These are phyloP conservation scores for Solanum sitiens DNA, from an alignment of 257 asterid species.

Conservation along the genomic window DNA sequence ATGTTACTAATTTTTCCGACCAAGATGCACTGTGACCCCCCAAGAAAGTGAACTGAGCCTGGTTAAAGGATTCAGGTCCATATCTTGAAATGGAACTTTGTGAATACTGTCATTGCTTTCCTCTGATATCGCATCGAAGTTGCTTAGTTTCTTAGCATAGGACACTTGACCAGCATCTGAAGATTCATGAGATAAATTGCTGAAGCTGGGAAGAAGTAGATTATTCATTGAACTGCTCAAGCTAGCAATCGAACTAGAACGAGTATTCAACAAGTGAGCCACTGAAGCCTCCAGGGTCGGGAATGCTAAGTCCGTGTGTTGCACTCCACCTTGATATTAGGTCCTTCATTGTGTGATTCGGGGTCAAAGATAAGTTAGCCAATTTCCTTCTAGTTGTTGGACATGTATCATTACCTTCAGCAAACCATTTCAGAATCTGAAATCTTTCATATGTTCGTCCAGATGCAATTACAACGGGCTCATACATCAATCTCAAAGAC, in stretches of 20 bases:
- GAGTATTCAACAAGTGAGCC: slow-evolving; percentile 53
- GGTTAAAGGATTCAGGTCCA: slow-evolving; percentile 20
- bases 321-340: slow-evolving; percentile 93
- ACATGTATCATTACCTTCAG: slow-evolving; percentile 85
- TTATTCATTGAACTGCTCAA: background rate
- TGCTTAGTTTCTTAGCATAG: slow-evolving; percentile 31
- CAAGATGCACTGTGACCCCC: slow-evolving; percentile 46
- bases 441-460: slow-evolving; percentile 86
- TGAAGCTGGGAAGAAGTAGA: slow-evolving; percentile 11
- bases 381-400: slow-evolving; percentile 92
- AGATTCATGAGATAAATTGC: slow-evolving; percentile 50
- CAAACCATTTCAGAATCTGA: slow-evolving; percentile 90
- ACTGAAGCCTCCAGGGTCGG: slow-evolving; percentile 86
- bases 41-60: slow-evolving; percentile 51
- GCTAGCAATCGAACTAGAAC: slow-evolving; percentile 45
- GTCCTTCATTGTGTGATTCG: slow-evolving; percentile 89
- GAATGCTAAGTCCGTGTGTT: slow-evolving; percentile 58
- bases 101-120: background rate
- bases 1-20: slow-evolving; percentile 33
- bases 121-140: background rate
- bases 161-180: slow-evolving; percentile 57
- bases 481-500: slow-evolving; percentile 62
- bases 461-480: slow-evolving; percentile 70
- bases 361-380: slow-evolving; percentile 66
- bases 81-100: slow-evolving; percentile 5